Evolutionary conservation across 2,329 filamentous ascomycete species (phyloP), one percentile per base, ranked within the genome.

Genomic region (Nectriaceae sp.): DNA sequence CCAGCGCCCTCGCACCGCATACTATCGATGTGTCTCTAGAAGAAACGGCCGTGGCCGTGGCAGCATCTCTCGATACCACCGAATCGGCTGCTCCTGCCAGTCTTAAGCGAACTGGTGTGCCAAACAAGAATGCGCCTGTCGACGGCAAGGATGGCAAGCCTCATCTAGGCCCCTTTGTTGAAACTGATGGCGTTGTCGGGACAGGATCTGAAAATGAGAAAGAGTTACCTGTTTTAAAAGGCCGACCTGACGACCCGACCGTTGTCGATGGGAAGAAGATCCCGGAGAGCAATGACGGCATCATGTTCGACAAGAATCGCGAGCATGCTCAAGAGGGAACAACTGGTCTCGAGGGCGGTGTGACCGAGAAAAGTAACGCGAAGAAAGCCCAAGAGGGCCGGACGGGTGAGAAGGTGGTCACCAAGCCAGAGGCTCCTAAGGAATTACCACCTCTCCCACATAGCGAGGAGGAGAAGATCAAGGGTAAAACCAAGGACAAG

Each of bases 71-170:
- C 44, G 62, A 65, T 35, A 53, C 56, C 35, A 62, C 61, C 41
- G 63, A 65, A 18, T 42, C 54, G 10, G 50, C 63, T 11, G 44
- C 56, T 13, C 49, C 60, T n/a, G 60, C 64, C 38, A 54, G 54
- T 37, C 55, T 61, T 21, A 73, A 71, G 52, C 71, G 71, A 44
- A 64, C 65, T 43, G 64, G 66, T 22, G 49, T 73, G 10, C 75
- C 76, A 24, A 78, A 74, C 48, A 91, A 91, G 67, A 87, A 94
- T 74, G 90, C 89, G 47, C 93, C 93, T 0, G 87, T 97, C 18
- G 94, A 97, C 67, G 92, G 92, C 39, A 87, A 88, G 61, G 94
- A 97, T 72, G 94, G 94, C 40, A 94, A 92, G 73, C 94, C 94
- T 40, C 93, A 97, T 66, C 83, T 87, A 18, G 94, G 94, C 2